phyloP scores from a whole-genome alignment of 2,329 filamentous ascomycete species.

The Penicillium digitatum region DNA sequence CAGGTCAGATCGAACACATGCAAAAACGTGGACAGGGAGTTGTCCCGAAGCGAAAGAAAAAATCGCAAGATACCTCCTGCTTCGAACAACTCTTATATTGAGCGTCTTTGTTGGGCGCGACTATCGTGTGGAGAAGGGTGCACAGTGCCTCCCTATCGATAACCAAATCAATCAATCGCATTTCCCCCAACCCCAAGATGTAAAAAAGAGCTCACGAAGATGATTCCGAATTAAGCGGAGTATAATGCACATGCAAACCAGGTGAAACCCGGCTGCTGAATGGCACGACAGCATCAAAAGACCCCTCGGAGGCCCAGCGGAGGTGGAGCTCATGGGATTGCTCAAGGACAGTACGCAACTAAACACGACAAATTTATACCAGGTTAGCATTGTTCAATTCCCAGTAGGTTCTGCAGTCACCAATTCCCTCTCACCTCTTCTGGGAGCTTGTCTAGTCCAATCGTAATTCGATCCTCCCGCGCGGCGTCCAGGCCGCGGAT shows the following conservation, averaged over 20 bases:
- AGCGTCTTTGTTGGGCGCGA: conserved; percentile 41
- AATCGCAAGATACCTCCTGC: conserved; percentile 40
- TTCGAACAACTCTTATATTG: conserved; percentile 50
- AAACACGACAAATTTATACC: neutral
- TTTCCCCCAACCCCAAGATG: neutral
- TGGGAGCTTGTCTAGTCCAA: conserved; percentile 70
- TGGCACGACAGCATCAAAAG: conserved; percentile 61
- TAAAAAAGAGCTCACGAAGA: conserved; percentile 30
- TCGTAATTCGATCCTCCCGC: conserved; percentile 74
- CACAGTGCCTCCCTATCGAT: conserved; percentile 52
- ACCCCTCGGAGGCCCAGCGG: conserved; percentile 64
- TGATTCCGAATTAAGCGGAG: conserved; percentile 48
- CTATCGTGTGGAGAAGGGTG: conserved; percentile 53
- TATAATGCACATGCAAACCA: conserved; percentile 77
- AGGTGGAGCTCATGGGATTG: conserved; percentile 70
- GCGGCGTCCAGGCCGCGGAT: conserved; percentile 62
- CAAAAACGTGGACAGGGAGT: neutral
- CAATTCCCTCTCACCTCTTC: conserved; percentile 48
- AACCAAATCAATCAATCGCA: conserved; percentile 6
- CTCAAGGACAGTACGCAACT: conserved; percentile 60
- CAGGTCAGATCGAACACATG: neutral
- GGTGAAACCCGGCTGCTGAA: conserved; percentile 71
- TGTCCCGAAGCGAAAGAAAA: neutral
- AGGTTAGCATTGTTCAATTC: neutral
- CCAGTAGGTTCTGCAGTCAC: neutral